Evolutionary conservation across 257 asterid genomes (phyloP), one percentile per base, ranked within the genome.

Genomic region (Petrea volubilis): DNA sequence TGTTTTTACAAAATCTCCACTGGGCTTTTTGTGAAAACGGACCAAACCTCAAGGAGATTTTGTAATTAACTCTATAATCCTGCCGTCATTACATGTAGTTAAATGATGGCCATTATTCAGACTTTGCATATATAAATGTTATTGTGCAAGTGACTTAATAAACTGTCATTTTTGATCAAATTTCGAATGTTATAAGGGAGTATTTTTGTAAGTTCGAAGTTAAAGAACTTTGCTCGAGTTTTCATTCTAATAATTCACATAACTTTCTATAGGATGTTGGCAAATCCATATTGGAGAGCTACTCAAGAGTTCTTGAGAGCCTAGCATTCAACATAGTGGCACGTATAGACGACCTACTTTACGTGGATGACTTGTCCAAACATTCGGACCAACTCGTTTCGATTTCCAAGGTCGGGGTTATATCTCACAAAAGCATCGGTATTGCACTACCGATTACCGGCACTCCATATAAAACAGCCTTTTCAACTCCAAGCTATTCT

Each of bases 241-340:
- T 25, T 9, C 38, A n/a, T 28, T 18, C 49, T 52, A 63, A 34
- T 71, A 49, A 57, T 15, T 14, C 53, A 57, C 28, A 3, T 67
- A 18, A 20, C 47, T 15, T 57, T 70, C 40, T 59, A 11, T 67
- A 91, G 97, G 97, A 91, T 80, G 88, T 91, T 3, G 97, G 97
- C 11, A 89, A 91, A 75, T 82, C 95, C 29, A 77, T 91, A 17
- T 49, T 91, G 78, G 97, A 91, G 86, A 81, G 96, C 79, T 91
- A 91, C 83, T 89, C 97, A 0, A 79, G 97, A 57, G 97, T 86
- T 53, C 83, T 91, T 25, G 95, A 89, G 82, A 87, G 97, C 85
- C 74, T 91, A 38, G 95, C 97, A 27, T 91, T 89, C 85, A 91
- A 87, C 50, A 89, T 91, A 9, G 81, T 87, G 23, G 89, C 93